Evolutionary conservation across 2,329 filamentous ascomycete genomes (phyloP), one percentile per base, ranked within the genome.

Genomic region (Tolypocladium ophioglossoides): DNA sequence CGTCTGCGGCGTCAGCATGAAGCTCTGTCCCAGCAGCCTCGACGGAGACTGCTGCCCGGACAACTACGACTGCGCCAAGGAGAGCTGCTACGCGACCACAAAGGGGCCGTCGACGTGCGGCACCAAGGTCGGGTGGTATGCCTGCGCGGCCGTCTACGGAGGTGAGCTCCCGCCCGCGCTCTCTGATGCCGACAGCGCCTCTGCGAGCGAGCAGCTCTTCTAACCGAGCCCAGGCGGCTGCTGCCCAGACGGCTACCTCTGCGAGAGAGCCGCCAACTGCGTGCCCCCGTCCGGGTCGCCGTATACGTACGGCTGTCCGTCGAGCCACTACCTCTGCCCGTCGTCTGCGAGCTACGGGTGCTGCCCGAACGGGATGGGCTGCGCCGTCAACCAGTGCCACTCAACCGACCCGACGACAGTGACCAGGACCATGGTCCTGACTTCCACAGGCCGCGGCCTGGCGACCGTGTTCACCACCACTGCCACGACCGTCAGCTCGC

Each of bases 271-370:
- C 1, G 65, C 64, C 22, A 65, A 62, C 3, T 83, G 80, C 57
- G 62, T 66, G 3, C 66, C 75, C 0, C 74, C 77, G 1, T 66
- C 70, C 12, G 77, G 76, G 11, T 63, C 67, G 6, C 62, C 73
- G 0, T 66, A 64, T 34, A 70, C 68, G 9, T 64, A 68, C 54
- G 68, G 64, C 18, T 83, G 80, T 52, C 71, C 72, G 7, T 58
- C 67, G 2, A 71, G 66, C 55, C 77, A 73, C 49, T 76, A 71
- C 53, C 66, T 74, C 4, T 83, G 80, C 55, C 74, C 80, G 1
- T 60, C 74, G 6, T 77, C 75, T 1, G 58, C 78, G 4, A 74
- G 74, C 52, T 77, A 73, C 55, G 80, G 79, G 0, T 83, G 80
- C 58, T 84, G 80, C 61, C 66, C 65, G 2, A 72, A 65, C 49